Conservation (phyloP, 257 asterid species). For the Leptodermis oblonga region DNA sequence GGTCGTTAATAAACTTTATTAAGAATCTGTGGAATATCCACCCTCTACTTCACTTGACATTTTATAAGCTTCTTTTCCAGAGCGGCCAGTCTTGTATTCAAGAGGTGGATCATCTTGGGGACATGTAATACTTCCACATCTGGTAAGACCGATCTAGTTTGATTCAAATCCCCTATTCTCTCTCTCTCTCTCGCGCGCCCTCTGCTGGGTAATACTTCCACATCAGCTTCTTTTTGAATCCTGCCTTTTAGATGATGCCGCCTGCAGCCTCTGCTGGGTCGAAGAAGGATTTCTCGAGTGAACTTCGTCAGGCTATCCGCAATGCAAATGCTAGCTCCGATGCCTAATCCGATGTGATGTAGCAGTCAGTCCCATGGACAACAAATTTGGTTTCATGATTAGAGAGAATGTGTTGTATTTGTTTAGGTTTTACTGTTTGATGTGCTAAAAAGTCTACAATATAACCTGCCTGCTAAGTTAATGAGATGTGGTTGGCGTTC, state of each 20-base stretch:
- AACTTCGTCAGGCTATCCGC: slow-evolving; percentile 65
- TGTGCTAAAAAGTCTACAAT: not conserved
- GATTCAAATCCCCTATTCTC: not conserved
- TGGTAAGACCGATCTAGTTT: slow-evolving; percentile 34
- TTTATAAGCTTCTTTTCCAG: slow-evolving; percentile 34
- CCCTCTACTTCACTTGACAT: not conserved
- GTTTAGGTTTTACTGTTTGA: not conserved
- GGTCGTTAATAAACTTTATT: not conserved
- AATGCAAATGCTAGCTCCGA: slow-evolving; percentile 41
- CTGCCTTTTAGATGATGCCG: slow-evolving; percentile 44
- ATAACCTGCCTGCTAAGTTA: slow-evolving; percentile 2
- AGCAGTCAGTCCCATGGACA: not conserved
- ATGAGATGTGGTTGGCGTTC: not conserved
- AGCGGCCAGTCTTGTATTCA: slow-evolving; percentile 70
- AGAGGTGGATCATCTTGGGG: slow-evolving; percentile 66
- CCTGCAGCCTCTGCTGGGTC: slow-evolving; percentile 46
- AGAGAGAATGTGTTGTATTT: slow-evolving; percentile 18
- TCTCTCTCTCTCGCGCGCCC: slow-evolving; percentile 1
- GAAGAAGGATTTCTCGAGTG: slow-evolving; percentile 73
- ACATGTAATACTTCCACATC: slow-evolving; percentile 65
- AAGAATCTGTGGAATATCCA: not conserved
- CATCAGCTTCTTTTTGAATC: slow-evolving; percentile 12
- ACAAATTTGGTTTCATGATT: slow-evolving; percentile 1
- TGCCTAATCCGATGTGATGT: slow-evolving; percentile 25
- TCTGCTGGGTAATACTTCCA: too few species aligned